phyloP scores from a whole-genome alignment of 1,139 yeast species.

The Nakaseomyces sp. region DNA sequence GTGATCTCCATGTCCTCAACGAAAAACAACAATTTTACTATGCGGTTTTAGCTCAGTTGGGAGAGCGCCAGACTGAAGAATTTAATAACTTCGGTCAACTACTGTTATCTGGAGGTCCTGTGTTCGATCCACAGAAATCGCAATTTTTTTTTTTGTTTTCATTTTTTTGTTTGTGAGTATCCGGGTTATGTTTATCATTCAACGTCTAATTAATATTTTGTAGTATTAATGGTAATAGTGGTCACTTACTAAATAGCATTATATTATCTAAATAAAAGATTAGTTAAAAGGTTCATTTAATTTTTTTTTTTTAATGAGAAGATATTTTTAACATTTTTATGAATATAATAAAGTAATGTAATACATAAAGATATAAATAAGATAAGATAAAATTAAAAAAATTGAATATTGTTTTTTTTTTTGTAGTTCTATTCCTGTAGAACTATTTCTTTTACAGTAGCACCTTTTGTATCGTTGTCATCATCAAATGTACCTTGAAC shows the following conservation, averaged over 20 bases:
- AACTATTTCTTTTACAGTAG: slow-evolving; percentile 47
- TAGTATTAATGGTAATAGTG: too few relatives aligned
- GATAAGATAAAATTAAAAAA: background rate
- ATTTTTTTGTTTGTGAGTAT: background rate
- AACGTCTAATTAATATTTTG: too few relatives aligned
- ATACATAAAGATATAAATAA: background rate
- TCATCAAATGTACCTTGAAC: slow-evolving; percentile 41
- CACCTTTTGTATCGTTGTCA: slow-evolving; percentile 42
- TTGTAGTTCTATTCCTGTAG: slow-evolving; percentile 4
- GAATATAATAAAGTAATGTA: too few relatives aligned
- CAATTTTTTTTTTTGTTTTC: slow-evolving; percentile 33
- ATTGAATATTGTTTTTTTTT: too few relatives aligned
- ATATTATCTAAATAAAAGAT: too few relatives aligned
- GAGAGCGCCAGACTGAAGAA: slow-evolving; percentile 28
- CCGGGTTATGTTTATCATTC: background rate
- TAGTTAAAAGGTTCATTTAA: too few relatives aligned
- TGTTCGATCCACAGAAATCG: slow-evolving; percentile 86
- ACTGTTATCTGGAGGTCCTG: slow-evolving; percentile 72
- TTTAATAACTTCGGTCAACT: slow-evolving; percentile 14
- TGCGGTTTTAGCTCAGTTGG: slow-evolving; percentile 29
- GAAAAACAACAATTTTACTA: slow-evolving; percentile 2
- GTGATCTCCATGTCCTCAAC: too few relatives aligned
- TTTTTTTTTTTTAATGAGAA: too few relatives aligned
- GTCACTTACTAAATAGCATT: too few relatives aligned
- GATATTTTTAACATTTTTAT: too few relatives aligned